Percentiles rank a stretch among this genome's conserved stretches.
These are phyloP conservation scores for Venturia nashicola DNA, from an alignment of 2,329 filamentous ascomycete species.

Conservation along the genomic window DNA sequence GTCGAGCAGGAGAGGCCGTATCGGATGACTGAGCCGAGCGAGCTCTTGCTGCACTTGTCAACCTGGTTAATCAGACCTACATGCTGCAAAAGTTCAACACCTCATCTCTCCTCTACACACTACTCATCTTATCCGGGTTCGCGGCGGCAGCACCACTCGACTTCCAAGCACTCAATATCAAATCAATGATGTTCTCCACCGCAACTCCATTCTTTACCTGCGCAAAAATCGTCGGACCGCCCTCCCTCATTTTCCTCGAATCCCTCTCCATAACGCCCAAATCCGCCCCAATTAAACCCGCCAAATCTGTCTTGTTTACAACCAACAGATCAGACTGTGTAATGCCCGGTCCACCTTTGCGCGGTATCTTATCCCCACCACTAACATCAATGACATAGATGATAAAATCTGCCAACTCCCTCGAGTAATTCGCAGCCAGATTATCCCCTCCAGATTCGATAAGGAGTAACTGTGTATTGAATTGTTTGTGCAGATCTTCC, in stretches of 20 bases:
- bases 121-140: not conserved
- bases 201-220: slow-evolving; percentile 90
- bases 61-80: not conserved
- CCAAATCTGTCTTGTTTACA: slow-evolving; percentile 95
- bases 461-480: slow-evolving; percentile 70
- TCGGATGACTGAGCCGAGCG: no score
- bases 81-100: not conserved
- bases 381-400: slow-evolving; percentile 97
- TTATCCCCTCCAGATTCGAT: slow-evolving; percentile 97
- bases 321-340: slow-evolving; percentile 89
- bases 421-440: slow-evolving; percentile 88
- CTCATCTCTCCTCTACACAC: not conserved
- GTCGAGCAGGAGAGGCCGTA: no score
- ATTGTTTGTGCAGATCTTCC: slow-evolving; percentile 73
- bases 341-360: slow-evolving; percentile 93
- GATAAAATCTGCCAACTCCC: slow-evolving; percentile 93
- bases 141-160: slow-evolving; percentile 55
- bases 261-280: slow-evolving; percentile 89
- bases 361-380: slow-evolving; percentile 89
- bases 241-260: slow-evolving; percentile 80
- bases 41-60: no score
- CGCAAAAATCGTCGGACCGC: slow-evolving; percentile 88
- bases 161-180: slow-evolving; percentile 89
- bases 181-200: slow-evolving; percentile 72
- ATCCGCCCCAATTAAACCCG: slow-evolving; percentile 81